Conservation (phyloP, 2,329 filamentous ascomycete species). For the Cladophialophora yegresii region DNA sequence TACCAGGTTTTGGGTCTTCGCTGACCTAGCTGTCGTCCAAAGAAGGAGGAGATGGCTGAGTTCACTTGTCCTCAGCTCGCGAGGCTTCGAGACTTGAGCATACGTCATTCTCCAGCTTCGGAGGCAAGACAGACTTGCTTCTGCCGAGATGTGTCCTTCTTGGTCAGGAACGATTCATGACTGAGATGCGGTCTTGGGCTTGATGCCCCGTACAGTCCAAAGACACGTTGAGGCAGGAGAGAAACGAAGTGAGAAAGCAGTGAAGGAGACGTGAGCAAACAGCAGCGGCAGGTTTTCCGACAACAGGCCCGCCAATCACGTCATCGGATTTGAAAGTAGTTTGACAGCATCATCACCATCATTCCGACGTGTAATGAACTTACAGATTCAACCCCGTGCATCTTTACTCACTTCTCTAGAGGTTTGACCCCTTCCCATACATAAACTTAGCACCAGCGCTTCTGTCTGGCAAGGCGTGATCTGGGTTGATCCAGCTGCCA, state of each 20-base stretch:
- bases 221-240: neutral
- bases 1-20: too few relatives aligned
- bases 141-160: neutral
- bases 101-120: neutral
- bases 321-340: neutral
- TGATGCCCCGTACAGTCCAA: neutral
- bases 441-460: neutral
- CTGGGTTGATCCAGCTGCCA: neutral
- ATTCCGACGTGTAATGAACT: neutral
- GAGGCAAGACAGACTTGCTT: neutral
- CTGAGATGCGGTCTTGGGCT: neutral
- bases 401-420: neutral
- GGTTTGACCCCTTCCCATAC: neutral
- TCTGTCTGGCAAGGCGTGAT: neutral
- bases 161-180: neutral
- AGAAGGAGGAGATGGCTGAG: neutral
- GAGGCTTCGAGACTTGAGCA: neutral
- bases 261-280: neutral
- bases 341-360: neutral
- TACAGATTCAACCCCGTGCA: neutral
- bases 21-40: too few relatives aligned
- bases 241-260: neutral
- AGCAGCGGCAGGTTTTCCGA: neutral
- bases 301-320: neutral
- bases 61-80: neutral